These are phyloP conservation scores for Laetiporus sulphureus DNA, from an alignment of 1,284 basidiomycete genomes.

Conservation along the genomic window DNA sequence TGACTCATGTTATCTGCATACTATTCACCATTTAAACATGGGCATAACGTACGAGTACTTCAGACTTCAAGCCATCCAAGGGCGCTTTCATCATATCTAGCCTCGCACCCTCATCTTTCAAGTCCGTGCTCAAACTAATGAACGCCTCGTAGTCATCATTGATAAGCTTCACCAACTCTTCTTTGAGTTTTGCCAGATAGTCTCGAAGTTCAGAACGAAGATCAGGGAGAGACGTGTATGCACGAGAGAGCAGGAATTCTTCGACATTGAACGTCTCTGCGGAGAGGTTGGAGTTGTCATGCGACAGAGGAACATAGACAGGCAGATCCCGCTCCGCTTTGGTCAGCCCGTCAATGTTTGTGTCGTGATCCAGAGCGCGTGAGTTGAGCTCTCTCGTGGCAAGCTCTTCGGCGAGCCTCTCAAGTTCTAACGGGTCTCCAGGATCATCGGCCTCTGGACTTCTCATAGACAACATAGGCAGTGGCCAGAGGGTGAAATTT, in stretches of 20 bases:
- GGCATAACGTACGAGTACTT: conserved; percentile 57
- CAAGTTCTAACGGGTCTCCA: too few species aligned
- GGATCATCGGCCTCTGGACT: too few species aligned
- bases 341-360: conserved; percentile 10
- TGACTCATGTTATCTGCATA: conserved; percentile 20
- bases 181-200: conserved; percentile 79
- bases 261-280: conserved; percentile 76
- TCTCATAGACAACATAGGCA: too few species aligned
- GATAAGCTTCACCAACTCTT: conserved; percentile 91
- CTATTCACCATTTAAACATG: background rate
- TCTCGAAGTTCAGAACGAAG: conserved; percentile 82
- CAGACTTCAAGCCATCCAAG: conserved; percentile 51
- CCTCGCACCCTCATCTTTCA: conserved; percentile 76
- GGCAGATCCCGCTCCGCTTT: conserved; percentile 52
- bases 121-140: conserved; percentile 88
- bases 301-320: conserved; percentile 71
- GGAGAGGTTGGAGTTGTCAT: conserved; percentile 68
- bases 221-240: conserved; percentile 83
- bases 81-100: conserved; percentile 64
- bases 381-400: conserved; percentile 43
- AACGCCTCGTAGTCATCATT: conserved; percentile 98
- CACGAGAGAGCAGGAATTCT: conserved; percentile 81
- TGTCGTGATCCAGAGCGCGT: conserved; percentile 6
- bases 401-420: conserved; percentile 72
- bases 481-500: too few species aligned